Conservation (phyloP, 2,329 filamentous ascomycete genomes). For the Neofusicoccum sp. region DNA sequence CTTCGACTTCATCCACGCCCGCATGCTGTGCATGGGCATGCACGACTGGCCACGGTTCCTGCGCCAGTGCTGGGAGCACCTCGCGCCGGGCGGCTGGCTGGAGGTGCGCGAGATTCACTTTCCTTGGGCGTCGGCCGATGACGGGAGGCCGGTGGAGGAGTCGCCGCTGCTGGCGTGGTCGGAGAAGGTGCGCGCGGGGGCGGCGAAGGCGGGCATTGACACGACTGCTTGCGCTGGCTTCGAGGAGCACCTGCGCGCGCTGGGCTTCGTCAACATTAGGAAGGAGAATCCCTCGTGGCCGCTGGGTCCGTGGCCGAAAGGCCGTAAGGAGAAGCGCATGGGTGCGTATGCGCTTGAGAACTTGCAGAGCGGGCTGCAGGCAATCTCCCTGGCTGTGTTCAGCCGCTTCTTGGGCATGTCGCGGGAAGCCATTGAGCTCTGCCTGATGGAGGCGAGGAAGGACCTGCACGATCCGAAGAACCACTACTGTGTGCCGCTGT, state of each 20-base stretch:
- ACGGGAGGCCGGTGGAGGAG: not conserved
- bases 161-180: conserved; percentile 7
- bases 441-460: not conserved
- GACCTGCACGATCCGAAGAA: not conserved
- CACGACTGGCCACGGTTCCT: conserved; percentile 53
- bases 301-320: conserved; percentile 2
- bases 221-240: conserved; percentile 38
- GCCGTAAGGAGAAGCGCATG: not conserved
- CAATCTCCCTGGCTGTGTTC: conserved; percentile 16
- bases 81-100: conserved; percentile 51
- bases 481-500: conserved; percentile 6
- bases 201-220: conserved; percentile 29
- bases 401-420: conserved; percentile 10
- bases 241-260: conserved; percentile 13
- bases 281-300: conserved; percentile 9
- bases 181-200: not conserved
- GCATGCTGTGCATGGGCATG: conserved; percentile 54
- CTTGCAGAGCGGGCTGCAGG: conserved; percentile 4
- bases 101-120: conserved; percentile 46
- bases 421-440: not conserved
- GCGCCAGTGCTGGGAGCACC: conserved; percentile 35
- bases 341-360: conserved; percentile 3
- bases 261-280: not conserved
- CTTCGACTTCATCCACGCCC: conserved; percentile 59
- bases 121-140: conserved; percentile 10